These are phyloP conservation scores for Plantago elongata DNA, from an alignment of 257 asterid species.

Conservation along the genomic window DNA sequence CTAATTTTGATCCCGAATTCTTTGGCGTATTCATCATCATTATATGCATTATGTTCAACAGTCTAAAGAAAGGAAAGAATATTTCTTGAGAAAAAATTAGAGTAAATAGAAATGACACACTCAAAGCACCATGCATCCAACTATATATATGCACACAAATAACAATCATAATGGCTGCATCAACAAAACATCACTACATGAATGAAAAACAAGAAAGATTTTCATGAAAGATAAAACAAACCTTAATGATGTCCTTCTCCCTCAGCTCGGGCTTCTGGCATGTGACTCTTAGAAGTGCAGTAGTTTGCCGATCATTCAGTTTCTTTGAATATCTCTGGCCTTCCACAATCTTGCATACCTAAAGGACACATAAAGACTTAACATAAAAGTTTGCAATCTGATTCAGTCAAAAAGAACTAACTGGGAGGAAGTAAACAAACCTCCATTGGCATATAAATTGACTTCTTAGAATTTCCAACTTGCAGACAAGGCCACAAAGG, in stretches of 20 bases:
- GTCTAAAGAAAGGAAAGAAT: conserved; percentile 38
- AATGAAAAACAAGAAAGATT: too few relatives aligned
- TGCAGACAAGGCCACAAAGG: conserved; percentile 84
- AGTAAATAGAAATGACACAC: too few relatives aligned
- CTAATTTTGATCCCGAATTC: conserved; percentile 92
- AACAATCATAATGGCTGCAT: too few relatives aligned
- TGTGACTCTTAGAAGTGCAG: conserved; percentile 18
- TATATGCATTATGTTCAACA: conserved; percentile 70
- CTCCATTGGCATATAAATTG: conserved; percentile 93
- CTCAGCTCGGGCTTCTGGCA: conserved; percentile 22
- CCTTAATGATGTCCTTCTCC: conserved; percentile 19
- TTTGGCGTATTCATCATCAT: conserved; percentile 57
- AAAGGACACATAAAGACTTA: neutral
- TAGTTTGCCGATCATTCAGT: conserved; percentile 12
- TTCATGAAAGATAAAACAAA: neutral
- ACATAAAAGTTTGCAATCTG: neutral
- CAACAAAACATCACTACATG: too few relatives aligned
- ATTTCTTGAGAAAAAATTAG: neutral
- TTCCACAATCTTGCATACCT: conserved; percentile 1
- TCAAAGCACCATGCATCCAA: too few relatives aligned
- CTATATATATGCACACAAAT: too few relatives aligned
- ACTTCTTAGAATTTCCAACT: conserved; percentile 81
- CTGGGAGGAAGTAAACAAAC: conserved; percentile 27
- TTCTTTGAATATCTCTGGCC: neutral
- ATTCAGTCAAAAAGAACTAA: neutral